Conservation (phyloP, 768 basidiomycete species). For the Mycena floridula region DNA sequence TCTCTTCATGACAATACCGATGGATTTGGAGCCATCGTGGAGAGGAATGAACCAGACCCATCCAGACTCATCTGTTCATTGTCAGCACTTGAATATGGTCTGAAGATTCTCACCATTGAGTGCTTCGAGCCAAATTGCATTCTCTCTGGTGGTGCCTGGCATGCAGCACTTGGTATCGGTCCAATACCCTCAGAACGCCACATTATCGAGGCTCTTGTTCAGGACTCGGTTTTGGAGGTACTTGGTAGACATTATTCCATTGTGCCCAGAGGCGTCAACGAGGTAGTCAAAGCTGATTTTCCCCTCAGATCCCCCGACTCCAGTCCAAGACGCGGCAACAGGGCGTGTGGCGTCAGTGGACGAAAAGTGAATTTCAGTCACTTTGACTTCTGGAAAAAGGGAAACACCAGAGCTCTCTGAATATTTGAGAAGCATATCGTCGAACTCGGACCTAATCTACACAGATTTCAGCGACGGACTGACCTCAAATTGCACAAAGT, state of each 20-base stretch:
- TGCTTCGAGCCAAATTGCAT: constrained; percentile 49
- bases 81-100: no score
- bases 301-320: constrained; percentile 20
- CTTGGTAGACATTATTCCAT: constrained; percentile 52
- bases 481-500: no score
- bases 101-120: no score
- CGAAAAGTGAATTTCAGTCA: constrained; percentile 40
- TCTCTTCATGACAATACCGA: constrained; percentile 45
- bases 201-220: constrained; percentile 47
- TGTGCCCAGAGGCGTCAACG: constrained; percentile 57
- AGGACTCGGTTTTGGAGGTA: constrained; percentile 51
- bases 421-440: constrained; percentile 51
- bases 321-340: constrained; percentile 11
- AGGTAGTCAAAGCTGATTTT: constrained; percentile 52
- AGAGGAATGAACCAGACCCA: constrained; percentile 56
- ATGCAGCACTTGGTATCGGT: constrained; percentile 37
- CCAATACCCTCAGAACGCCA: constrained; percentile 70
- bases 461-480: no score
- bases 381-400: constrained; percentile 42
- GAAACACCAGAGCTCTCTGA: constrained; percentile 38
- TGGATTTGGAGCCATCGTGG: constrained; percentile 40
- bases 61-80: constrained; percentile 48
- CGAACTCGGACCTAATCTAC: constrained; percentile 54
- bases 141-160: constrained; percentile 32
- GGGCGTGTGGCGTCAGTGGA: constrained; percentile 30